phyloP scores from a whole-genome alignment of 2,329 filamentous ascomycete genomes.

The Chaetomiaceae sp. region DNA sequence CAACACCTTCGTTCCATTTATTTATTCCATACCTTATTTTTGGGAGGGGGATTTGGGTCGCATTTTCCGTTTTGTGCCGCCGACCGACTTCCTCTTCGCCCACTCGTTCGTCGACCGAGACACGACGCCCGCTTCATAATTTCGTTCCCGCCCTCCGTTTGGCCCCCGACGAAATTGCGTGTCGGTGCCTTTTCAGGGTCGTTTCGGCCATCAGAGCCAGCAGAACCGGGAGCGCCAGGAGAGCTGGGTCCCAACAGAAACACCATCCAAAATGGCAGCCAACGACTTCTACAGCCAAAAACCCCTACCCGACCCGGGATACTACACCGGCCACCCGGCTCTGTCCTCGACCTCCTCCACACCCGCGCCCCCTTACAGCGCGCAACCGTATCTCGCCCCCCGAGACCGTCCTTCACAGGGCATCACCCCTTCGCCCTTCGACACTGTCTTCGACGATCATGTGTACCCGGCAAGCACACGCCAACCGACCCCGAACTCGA shows the following conservation, averaged over 20 bases:
- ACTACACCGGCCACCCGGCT: constrained; percentile 16
- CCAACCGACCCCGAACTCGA: constrained; percentile 30
- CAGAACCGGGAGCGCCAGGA: neutral
- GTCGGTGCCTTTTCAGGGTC: neutral
- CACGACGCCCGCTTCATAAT: neutral
- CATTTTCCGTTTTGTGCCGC: neutral
- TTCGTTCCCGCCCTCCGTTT: neutral
- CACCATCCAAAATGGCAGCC: constrained; percentile 46
- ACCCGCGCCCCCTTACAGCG: constrained; percentile 31
- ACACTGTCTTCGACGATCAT: constrained; percentile 63
- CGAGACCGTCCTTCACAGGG: constrained; percentile 25
- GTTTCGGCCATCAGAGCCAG: neutral
- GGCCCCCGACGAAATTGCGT: neutral
- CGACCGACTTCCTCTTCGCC: neutral
- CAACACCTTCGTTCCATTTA: neutral
- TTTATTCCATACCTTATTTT: too few relatives aligned
- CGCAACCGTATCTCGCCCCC: constrained; percentile 33
- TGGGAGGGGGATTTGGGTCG: too few relatives aligned
- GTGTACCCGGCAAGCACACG: constrained; percentile 53
- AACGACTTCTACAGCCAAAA: constrained; percentile 57
- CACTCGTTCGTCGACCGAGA: neutral
- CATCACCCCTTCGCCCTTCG: constrained; percentile 50
- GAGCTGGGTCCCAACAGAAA: constrained; percentile 16
- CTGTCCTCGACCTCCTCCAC: constrained; percentile 16
- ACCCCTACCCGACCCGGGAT: constrained; percentile 38